Evolutionary conservation across 192 early-diverging fungal species (phyloP), one percentile per base, ranked within the genome.

Genomic region (Coemansia sp.): DNA sequence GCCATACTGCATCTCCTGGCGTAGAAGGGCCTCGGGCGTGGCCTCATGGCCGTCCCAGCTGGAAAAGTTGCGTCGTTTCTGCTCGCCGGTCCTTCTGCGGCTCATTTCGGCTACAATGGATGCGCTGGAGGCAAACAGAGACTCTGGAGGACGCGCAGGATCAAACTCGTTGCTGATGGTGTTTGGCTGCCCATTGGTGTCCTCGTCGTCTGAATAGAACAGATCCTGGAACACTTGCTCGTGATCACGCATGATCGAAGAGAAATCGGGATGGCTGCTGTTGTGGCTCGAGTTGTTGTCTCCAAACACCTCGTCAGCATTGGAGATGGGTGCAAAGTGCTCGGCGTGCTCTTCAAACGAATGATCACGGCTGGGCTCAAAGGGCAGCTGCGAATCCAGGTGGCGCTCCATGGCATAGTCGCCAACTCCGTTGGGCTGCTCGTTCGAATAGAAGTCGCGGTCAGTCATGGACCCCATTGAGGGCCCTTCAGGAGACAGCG

Each of bases 11-110:
- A 33, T 39, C 41, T 77, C 73, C 59, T 77, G 73, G 20, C 16
- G 55, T 11, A 59, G 50, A 63, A 77, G 43, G 8, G 52, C 57
- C 18, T 65, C 66, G 5, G 49, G 44, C 20, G 73, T 77, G 5
- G 66, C 67, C 38, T 77, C 73, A 19, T 67, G 62, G 10, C 62
- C 73, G 43, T 77, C 73, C 73, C 73, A 77, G 26, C 61, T 54
- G 3, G 72, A 57, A 8, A 72, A 35, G 11, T 43, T 50, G 42
- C 61, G 68, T 3, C 39, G 41, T 12, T 20, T 23, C 20, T 45
- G 5, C 51, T 53, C 33, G 3, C 19, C 15, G 18, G 42, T 18
- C 28, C 54, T 36, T 5, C 61, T 57, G 6, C 71, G 41, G 28
- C 57, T 49, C 12, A 76, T 52, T 53, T 52, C 73, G 10, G 62